Evolutionary conservation across 1,284 basidiomycete genomes (phyloP), one percentile per base, ranked within the genome.

Genomic region (Ustilago lituana): DNA sequence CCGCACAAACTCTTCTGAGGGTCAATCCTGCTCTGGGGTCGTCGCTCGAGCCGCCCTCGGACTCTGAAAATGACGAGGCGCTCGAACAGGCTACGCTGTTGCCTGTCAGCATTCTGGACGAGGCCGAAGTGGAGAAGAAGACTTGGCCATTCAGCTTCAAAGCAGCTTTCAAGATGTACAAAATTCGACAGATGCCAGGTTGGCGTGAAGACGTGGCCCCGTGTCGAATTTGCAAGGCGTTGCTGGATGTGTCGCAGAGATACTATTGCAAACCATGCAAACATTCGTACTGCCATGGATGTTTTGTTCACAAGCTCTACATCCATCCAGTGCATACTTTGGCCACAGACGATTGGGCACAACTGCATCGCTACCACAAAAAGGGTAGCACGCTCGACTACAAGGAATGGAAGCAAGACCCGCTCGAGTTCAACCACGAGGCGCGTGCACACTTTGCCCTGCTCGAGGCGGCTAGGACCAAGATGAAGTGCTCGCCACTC

Each of bases 281-380:
- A 7, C 48, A 54, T 35, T 63, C 63, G 37, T 71, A 52, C 49
- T 71, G 68, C 58, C 56, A 52, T 14, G 68, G 55, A 41, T 71
- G 68, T 32, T 44, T 71, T 5, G 41, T 71, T 11, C 63, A 60
- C 46, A 51, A 35, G 49, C 4, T 48, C 19, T 59, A 56, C 48
- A 71, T 71, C 47, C 63, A 66, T 55, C 68, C 68, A 0, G 68
- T 58, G 19, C 63, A 71, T 20, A 53, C 48, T 24, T 44, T 71
- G 46, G 68, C 68, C 1, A 63, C 66, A 33, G 40, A 53, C 6
- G 33, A 66, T 8, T n/a, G 52, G 6, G 55, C 45, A 17, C 35
- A 26, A 10, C 63, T 71, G n/a, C 68, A 71, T 39, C 7, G 19
- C 9, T 71, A 71, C 33, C 68, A 71, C 39, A 19, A 24, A 12